Evolutionary conservation across 2,329 filamentous ascomycete genomes (phyloP).

Genomic region (Colletotrichum tabaci): DNA sequence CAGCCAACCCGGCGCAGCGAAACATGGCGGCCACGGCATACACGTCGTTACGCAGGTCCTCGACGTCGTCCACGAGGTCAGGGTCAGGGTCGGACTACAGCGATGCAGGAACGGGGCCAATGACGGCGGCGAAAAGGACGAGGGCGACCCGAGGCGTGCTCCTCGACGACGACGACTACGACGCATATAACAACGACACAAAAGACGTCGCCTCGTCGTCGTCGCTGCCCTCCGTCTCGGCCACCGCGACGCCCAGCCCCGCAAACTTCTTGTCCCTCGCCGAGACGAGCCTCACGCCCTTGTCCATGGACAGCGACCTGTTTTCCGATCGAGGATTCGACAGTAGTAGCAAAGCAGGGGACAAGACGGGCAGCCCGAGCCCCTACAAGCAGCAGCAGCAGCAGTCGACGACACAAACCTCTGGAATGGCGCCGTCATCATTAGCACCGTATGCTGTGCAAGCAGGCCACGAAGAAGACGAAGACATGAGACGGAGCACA

Average conservation of each 20-base stretch:
- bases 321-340: conserved; percentile 29
- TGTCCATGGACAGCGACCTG: conserved; percentile 49
- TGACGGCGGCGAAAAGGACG: not conserved
- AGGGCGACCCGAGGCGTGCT: not conserved
- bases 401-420: not conserved
- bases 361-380: conserved; percentile 16
- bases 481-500: not conserved
- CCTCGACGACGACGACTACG: conserved; percentile 1
- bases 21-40: conserved; percentile 34
- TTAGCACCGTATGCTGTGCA: conserved; percentile 7
- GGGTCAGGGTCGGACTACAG: not conserved
- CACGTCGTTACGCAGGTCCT: conserved; percentile 35
- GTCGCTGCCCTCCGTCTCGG: conserved; percentile 40
- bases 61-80: conserved; percentile 33
- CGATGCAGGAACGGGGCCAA: conserved; percentile 9
- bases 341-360: conserved; percentile 3
- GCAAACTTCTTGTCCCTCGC: conserved; percentile 45
- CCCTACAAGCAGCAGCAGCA: not conserved
- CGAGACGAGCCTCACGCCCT: conserved; percentile 49
- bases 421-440: conserved; percentile 16
- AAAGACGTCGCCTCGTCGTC: conserved; percentile 29
- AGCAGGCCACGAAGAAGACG: not conserved
- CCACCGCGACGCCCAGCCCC: conserved; percentile 41
- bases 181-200: conserved; percentile 28
- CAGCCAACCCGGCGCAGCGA: not conserved